Evolutionary conservation across 345 rosid genomes (phyloP), one percentile per base, ranked within the genome.

Genomic region (Salix viminalis): DNA sequence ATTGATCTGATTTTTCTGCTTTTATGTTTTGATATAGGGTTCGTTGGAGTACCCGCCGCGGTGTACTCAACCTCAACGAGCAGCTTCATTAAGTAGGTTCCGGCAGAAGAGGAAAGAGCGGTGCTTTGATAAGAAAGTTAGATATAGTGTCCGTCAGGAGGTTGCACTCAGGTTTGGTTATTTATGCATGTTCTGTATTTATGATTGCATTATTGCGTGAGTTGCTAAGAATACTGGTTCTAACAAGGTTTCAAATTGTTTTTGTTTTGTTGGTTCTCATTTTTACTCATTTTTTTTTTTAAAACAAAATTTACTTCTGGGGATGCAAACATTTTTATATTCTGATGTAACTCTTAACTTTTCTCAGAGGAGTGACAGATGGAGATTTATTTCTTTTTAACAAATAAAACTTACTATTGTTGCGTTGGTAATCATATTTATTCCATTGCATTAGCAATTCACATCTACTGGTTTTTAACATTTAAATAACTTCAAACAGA

Each of bases 91-190:
- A 81, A 84, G 82, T 81, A 90, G 99, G 85, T 94, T 94, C 69
- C 87, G 97, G 50, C 92, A 92, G 89, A 94, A 94, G 91, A 91
- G 97, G 73, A 92, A 89, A 86, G 94, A 94, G 79, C 87, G 99
- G 21, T 90, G 95, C 84, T 93, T 89, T 81, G 95, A 91, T 70
- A 95, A 91, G 93, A 95, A 95, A 91, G 96, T 95, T 46, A 78
- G 99, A 87, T 95, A 95, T 74, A 81, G 89, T 75, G 99, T 95
- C 76, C 97, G 99, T 70, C 97, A 93, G 83, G 98, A 95, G 86
- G 99, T 95, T 54, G 99, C 97, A 6, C 91, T 89, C 69, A 95
- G 97, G 99, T 95, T 69, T 73, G 82, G 37, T 69, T 50, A 61
- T 69, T 65, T 69, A 58, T 32, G 61, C 21, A 64, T 56, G 23